Evolutionary conservation across 345 rosid genomes (phyloP).

Genomic region (Arabidopsis suecica): DNA sequence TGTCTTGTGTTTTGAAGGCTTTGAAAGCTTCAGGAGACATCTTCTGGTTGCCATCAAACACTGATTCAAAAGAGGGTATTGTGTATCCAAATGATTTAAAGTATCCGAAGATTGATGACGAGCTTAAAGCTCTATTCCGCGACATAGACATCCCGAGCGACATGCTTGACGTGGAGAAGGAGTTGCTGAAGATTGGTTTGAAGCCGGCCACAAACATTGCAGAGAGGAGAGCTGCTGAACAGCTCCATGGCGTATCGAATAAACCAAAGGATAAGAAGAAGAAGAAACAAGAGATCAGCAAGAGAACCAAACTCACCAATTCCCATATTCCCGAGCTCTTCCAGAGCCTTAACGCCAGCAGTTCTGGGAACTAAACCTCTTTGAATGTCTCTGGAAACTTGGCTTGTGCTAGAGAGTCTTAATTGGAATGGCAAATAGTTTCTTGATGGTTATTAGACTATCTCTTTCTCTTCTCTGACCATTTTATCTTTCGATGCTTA

Average conservation of each 20-base stretch:
- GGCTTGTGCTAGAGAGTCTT: background rate
- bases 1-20: slow-evolving; percentile 46
- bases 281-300: slow-evolving; percentile 76
- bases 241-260: slow-evolving; percentile 61
- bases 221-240: slow-evolving; percentile 75
- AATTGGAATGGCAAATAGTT: too few relatives aligned
- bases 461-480: too few relatives aligned
- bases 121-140: slow-evolving; percentile 62
- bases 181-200: slow-evolving; percentile 75
- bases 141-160: slow-evolving; percentile 68
- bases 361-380: slow-evolving; percentile 31
- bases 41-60: slow-evolving; percentile 72
- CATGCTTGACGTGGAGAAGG: slow-evolving; percentile 82
- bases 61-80: slow-evolving; percentile 71
- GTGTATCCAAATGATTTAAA: slow-evolving; percentile 84
- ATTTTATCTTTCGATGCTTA: background rate
- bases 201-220: slow-evolving; percentile 74
- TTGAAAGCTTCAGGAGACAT: slow-evolving; percentile 68
- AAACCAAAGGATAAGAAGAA: slow-evolving; percentile 67
- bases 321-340: slow-evolving; percentile 61
- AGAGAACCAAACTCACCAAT: slow-evolving; percentile 87
- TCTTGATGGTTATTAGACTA: too few relatives aligned
- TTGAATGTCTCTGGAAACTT: background rate
- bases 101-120: slow-evolving; percentile 66
- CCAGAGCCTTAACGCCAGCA: slow-evolving; percentile 41